phyloP scores from a whole-genome alignment of 306 rosid species.

The Rubus idaeus region DNA sequence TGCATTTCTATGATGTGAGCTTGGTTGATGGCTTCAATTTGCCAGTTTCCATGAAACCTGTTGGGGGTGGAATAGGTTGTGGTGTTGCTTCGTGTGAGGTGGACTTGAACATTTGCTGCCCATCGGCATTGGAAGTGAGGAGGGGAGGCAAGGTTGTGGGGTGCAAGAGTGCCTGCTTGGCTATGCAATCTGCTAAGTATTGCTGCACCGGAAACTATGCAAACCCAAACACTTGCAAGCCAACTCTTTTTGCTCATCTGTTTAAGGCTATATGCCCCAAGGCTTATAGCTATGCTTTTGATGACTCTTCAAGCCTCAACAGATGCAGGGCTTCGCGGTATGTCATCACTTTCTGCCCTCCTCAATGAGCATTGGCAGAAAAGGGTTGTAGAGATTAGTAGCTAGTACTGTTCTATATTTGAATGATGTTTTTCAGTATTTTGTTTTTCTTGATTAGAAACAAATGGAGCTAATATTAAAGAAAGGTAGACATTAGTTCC shows the following conservation, averaged over 20 bases:
- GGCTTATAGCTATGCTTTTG: conserved; percentile 96
- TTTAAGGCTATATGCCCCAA: conserved; percentile 97
- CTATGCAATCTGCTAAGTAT: conserved; percentile 90
- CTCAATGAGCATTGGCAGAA: conserved; percentile 20
- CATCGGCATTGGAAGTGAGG: conserved; percentile 84
- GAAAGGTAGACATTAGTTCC: background rate
- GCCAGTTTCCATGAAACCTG: conserved; percentile 92
- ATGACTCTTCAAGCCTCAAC: conserved; percentile 83
- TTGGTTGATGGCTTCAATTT: conserved; percentile 91
- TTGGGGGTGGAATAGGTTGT: conserved; percentile 89
- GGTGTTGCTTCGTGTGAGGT: conserved; percentile 89
- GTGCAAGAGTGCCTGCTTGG: conserved; percentile 95
- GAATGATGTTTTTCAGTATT: background rate
- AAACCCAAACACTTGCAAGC: conserved; percentile 79
- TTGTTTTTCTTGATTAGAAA: background rate
- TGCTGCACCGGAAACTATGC: conserved; percentile 88
- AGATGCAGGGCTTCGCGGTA: conserved; percentile 84
- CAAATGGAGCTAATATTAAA: background rate
- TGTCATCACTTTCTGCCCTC: conserved; percentile 91
- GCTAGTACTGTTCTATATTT: background rate
- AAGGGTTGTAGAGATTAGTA: background rate
- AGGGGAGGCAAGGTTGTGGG: conserved; percentile 73
- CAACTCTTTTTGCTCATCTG: conserved; percentile 77
- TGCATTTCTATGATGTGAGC: conserved; percentile 90
- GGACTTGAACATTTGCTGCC: conserved; percentile 89